Percentiles rank a stretch among this genome's conserved stretches.
Evolutionary conservation across 768 basidiomycete species (phyloP).

Genomic region (Tylopilus intermedius): DNA sequence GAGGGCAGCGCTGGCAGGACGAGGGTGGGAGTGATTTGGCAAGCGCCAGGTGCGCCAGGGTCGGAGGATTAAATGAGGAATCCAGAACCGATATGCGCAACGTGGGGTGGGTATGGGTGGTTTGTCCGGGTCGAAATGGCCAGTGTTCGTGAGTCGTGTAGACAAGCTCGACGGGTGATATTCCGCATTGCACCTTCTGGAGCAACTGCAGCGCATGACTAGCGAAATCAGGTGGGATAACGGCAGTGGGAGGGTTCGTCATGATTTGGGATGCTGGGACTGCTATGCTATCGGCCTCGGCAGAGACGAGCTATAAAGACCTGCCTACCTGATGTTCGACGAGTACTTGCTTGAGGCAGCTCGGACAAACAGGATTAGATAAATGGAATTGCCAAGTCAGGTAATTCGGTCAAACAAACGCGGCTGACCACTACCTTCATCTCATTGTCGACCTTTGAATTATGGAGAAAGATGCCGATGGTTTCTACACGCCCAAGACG

Average conservation of each 20-base stretch:
- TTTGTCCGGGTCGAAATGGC: constrained; percentile 46
- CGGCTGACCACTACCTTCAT: neutral
- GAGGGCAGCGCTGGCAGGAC: neutral
- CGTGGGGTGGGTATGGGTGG: constrained; percentile 9
- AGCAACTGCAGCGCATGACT: constrained; percentile 18
- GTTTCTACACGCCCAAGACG: constrained; percentile 60
- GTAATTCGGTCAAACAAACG: neutral
- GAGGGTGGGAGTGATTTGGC: constrained; percentile 40
- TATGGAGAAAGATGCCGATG: constrained; percentile 76
- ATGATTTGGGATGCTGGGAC: neutral
- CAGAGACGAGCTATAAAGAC: neutral
- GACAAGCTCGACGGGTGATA: constrained; percentile 53
- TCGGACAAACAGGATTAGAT: constrained; percentile 19
- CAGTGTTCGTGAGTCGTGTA: constrained; percentile 57
- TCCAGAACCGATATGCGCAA: constrained; percentile 74
- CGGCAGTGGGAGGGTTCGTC: constrained; percentile 4
- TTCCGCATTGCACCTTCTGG: constrained; percentile 40
- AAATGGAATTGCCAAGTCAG: constrained; percentile 22
- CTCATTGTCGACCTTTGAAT: constrained; percentile 16
- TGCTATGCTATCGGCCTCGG: neutral
- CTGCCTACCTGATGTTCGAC: neutral
- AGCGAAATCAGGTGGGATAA: constrained; percentile 17
- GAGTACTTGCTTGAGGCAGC: too few species aligned
- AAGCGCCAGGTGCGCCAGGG: constrained; percentile 76
- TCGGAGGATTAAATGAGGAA: constrained; percentile 92